These are phyloP conservation scores for Entomortierella beljakovae DNA, from an alignment of 192 early-diverging fungal species.

Conservation along the genomic window DNA sequence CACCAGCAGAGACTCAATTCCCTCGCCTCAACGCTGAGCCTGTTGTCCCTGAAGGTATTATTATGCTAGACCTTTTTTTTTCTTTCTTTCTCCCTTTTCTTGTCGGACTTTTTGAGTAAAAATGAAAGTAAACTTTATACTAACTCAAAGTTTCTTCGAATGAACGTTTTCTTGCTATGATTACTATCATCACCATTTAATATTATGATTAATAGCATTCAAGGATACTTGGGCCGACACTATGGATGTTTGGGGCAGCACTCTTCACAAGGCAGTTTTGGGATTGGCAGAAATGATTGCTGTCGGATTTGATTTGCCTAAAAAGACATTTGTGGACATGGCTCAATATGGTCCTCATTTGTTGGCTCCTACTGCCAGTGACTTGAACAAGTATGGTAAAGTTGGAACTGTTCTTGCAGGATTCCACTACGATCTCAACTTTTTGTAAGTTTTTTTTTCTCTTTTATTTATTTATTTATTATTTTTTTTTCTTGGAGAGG, in stretches of 20 bases:
- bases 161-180: neutral
- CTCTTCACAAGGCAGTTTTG: slow-evolving; percentile 65
- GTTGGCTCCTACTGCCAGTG: slow-evolving; percentile 75
- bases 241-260: slow-evolving; percentile 76
- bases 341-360: slow-evolving; percentile 74
- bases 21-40: slow-evolving; percentile 70
- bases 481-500: neutral
- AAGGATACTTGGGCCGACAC: slow-evolving; percentile 66
- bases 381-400: slow-evolving; percentile 71
- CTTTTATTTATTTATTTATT: neutral
- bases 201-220: slow-evolving; percentile 57
- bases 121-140: neutral
- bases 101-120: neutral
- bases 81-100: neutral
- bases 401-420: slow-evolving; percentile 73
- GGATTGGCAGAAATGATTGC: slow-evolving; percentile 72
- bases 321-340: slow-evolving; percentile 66
- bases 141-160: neutral
- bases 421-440: slow-evolving; percentile 70
- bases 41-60: slow-evolving; percentile 68
- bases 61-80: neutral
- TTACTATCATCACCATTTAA: neutral
- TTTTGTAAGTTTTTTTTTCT: slow-evolving; percentile 41
- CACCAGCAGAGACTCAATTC: slow-evolving; percentile 67
- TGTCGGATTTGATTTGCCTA: slow-evolving; percentile 70